These are phyloP conservation scores for Penicillium thymicola DNA, from an alignment of 2,329 filamentous ascomycete genomes.

Conservation along the genomic window DNA sequence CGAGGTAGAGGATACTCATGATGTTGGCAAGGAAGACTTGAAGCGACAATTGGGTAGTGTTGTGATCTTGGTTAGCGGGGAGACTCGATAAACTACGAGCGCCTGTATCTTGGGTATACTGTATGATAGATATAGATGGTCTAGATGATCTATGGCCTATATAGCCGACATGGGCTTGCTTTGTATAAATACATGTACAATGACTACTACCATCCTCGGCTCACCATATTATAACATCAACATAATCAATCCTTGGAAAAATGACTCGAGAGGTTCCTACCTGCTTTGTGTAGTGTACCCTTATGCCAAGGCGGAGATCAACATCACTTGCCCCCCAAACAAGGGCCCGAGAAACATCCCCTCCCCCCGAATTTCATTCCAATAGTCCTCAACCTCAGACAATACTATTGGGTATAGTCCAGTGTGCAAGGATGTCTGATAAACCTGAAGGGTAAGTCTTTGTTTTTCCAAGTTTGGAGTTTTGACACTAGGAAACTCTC, in stretches of 20 bases:
- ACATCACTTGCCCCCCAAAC: slow-evolving; percentile 9
- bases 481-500: background rate
- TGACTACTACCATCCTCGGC: background rate
- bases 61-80: slow-evolving; percentile 71
- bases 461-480: background rate
- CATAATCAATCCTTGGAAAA: background rate
- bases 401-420: background rate
- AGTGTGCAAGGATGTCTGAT: slow-evolving; percentile 18
- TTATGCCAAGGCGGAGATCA: slow-evolving; percentile 11
- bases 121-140: slow-evolving; percentile 11
- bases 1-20: slow-evolving; percentile 96
- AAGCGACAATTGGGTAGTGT: slow-evolving; percentile 84
- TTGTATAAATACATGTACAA: slow-evolving; percentile 5
- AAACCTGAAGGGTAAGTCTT: slow-evolving; percentile 24
- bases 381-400: background rate
- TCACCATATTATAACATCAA: background rate
- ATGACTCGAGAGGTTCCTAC: background rate
- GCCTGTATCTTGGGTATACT: slow-evolving; percentile 1
- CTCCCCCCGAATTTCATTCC: background rate
- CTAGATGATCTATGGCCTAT: background rate
- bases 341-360: background rate
- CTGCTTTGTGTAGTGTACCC: background rate
- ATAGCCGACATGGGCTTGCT: background rate
- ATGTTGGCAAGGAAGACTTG: slow-evolving; percentile 90
- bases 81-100: slow-evolving; percentile 25